phyloP scores from a whole-genome alignment of 2,329 filamentous ascomycete genomes.

The Sclerotinia spermophila region DNA sequence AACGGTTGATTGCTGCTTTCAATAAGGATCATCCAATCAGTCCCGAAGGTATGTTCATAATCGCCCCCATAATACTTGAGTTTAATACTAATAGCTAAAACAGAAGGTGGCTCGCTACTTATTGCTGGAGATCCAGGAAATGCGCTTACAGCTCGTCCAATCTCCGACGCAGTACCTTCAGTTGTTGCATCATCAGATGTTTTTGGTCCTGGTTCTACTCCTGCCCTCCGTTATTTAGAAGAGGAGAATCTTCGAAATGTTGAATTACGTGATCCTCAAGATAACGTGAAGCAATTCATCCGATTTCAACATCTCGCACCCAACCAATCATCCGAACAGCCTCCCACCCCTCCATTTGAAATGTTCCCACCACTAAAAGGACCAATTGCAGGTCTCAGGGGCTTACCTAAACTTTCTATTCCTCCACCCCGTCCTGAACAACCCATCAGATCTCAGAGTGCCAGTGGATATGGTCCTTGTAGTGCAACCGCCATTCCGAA shows the following conservation, averaged over 20 bases:
- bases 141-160: conserved; percentile 63
- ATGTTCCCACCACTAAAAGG: conserved; percentile 46
- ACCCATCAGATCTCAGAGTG: conserved; percentile 34
- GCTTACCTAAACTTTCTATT: conserved; percentile 60
- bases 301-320: conserved; percentile 71
- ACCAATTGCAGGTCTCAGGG: conserved; percentile 54
- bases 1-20: conserved; percentile 71
- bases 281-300: conserved; percentile 89
- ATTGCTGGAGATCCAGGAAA: conserved; percentile 78
- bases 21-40: conserved; percentile 69
- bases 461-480: conserved; percentile 22
- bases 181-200: conserved; percentile 89
- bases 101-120: conserved; percentile 62
- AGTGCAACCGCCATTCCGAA: conserved; percentile 19
- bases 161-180: conserved; percentile 74
- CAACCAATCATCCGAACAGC: conserved; percentile 48
- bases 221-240: conserved; percentile 67
- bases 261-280: conserved; percentile 74
- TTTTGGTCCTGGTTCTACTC: conserved; percentile 65
- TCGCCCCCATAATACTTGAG: not conserved
- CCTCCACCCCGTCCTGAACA: conserved; percentile 40
- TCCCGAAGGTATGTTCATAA: conserved; percentile 35
- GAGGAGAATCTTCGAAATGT: conserved; percentile 69
- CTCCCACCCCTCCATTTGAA: conserved; percentile 67
- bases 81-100: not conserved